Evolutionary conservation across 345 rosid genomes (phyloP).

Genomic region (Gossypium anomalum): DNA sequence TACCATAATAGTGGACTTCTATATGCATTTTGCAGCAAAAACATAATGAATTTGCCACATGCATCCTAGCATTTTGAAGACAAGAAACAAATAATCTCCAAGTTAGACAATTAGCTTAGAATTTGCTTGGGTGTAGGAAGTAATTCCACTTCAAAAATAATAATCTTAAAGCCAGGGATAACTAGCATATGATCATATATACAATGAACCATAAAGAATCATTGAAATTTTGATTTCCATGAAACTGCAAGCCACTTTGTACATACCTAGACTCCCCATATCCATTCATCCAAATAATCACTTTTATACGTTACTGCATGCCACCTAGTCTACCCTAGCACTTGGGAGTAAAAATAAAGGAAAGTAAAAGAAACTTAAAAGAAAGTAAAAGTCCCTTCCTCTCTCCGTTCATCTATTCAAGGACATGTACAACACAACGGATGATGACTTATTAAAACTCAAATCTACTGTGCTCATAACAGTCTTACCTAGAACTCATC

Average conservation of each 20-base stretch:
- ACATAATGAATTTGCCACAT: not conserved
- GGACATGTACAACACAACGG: not conserved
- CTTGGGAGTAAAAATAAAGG: not conserved
- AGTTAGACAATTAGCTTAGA: not conserved
- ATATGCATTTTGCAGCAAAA: not conserved
- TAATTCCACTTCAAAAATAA: not conserved
- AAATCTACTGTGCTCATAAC: not conserved
- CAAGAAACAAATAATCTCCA: not conserved
- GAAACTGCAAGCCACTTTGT: not conserved
- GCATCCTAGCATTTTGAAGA: not conserved
- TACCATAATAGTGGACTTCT: not conserved
- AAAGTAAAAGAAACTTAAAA: not conserved
- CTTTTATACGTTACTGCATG: not conserved
- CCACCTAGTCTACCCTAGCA: not conserved
- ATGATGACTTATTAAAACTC: not conserved
- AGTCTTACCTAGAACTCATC: slow-evolving; percentile 70
- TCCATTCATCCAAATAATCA: not conserved
- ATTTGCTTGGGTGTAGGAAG: not conserved
- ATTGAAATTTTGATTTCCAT: not conserved
- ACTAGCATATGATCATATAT: not conserved
- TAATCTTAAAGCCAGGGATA: not conserved
- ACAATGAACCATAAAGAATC: not conserved
- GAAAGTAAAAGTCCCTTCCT: not conserved
- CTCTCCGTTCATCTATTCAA: not conserved
- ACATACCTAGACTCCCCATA: not conserved